These are phyloP conservation scores for Skeletonema costatum DNA, from an alignment of 108 stramenopile species.

Conservation along the genomic window DNA sequence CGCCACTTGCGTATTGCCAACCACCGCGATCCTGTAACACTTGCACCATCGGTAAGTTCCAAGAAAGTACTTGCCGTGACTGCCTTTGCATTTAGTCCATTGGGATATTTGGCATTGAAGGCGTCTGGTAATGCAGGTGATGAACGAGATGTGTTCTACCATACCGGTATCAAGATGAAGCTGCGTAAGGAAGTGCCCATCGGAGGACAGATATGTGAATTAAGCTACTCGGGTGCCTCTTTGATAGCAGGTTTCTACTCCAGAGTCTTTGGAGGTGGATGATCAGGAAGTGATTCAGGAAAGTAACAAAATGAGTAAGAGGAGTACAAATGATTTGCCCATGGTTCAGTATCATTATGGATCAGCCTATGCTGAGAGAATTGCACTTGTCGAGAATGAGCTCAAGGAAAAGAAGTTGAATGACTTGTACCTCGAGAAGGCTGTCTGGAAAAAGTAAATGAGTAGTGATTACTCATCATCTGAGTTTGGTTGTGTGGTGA, in stretches of 20 bases:
- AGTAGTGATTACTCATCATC: not conserved
- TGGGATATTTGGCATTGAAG: constrained; percentile 45
- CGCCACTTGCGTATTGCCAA: constrained; percentile 78
- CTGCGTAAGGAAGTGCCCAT: constrained; percentile 25
- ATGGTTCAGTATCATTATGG: constrained; percentile 59
- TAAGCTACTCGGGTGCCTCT: constrained; percentile 29
- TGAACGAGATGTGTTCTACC: constrained; percentile 63
- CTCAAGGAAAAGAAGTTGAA: constrained; percentile 51
- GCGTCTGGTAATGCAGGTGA: constrained; percentile 31
- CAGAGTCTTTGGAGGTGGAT: not conserved
- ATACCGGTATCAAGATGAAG: constrained; percentile 65
- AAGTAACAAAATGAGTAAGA: constrained; percentile 24
- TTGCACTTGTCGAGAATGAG: constrained; percentile 33
- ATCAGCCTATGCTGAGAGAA: constrained; percentile 49
- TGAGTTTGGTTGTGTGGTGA: too few species aligned
- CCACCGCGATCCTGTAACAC: constrained; percentile 72
- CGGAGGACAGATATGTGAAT: constrained; percentile 22
- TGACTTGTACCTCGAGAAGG: constrained; percentile 47
- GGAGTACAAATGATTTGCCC: constrained; percentile 17
- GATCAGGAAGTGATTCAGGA: constrained; percentile 43
- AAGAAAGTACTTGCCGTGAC: constrained; percentile 48
- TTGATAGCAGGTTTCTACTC: constrained; percentile 46
- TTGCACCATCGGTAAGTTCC: constrained; percentile 62
- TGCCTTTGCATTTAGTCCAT: constrained; percentile 38
- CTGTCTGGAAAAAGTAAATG: not conserved